Evolutionary conservation across 192 early-diverging fungal species (phyloP).

Genomic region (Pecoramyces ruminantium): DNA sequence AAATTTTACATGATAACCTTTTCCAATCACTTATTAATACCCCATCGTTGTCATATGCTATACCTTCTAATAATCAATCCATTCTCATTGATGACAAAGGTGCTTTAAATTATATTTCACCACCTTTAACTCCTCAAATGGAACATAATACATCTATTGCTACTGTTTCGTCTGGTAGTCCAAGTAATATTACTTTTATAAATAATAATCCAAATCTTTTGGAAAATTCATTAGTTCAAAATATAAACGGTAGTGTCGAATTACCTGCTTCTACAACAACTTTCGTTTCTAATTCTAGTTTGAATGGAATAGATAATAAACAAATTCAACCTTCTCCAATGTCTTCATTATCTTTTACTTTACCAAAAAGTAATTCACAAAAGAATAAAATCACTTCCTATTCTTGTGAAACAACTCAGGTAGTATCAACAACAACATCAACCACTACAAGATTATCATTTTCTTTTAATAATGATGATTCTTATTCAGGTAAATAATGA

Average conservation of each 20-base stretch:
- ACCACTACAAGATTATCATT: not conserved
- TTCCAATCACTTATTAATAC: not conserved
- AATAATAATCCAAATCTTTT: not conserved
- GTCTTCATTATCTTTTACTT: not conserved
- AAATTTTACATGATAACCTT: not conserved
- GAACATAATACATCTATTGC: not conserved
- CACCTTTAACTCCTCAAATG: not conserved
- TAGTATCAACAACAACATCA: not conserved
- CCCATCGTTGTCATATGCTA: not conserved
- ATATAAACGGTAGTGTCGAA: no score
- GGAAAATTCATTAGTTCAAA: no score
- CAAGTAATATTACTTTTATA: not conserved
- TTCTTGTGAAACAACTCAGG: not conserved
- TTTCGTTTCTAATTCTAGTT: not conserved
- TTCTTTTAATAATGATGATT: not conserved
- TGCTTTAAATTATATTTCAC: not conserved
- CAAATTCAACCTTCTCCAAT: not conserved
- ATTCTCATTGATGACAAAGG: not conserved
- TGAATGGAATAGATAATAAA: not conserved
- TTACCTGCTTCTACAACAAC: not conserved
- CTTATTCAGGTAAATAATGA: not conserved
- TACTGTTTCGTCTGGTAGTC: not conserved
- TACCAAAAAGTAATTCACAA: not conserved
- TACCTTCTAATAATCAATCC: no score
- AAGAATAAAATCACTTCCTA: not conserved